Evolutionary conservation across 331 rosid species (phyloP), one percentile per base, ranked within the genome.

Genomic region (Telfairia occidentalis): DNA sequence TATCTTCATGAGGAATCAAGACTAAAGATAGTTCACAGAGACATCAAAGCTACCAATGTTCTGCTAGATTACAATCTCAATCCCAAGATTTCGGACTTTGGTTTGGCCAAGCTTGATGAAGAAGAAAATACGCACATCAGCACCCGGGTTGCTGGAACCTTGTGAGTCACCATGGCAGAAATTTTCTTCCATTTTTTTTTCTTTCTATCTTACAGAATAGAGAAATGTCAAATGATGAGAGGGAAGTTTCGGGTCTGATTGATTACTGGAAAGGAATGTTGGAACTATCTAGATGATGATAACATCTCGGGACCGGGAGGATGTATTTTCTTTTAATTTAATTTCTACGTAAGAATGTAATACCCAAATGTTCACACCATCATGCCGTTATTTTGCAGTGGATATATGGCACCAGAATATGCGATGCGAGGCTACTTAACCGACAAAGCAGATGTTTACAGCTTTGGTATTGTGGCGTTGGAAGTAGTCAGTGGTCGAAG

Each of bases 391-490:
- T 30, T 69, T 77, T 80, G 76, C 78, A 85, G 88, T 45, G 88
- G 88, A 40, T 85, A 85, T 65, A 85, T 85, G 88, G 86, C 86
- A 16, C 86, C 88, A 0, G 88, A 85, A 78, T 85, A 85, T 23
- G 86, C 88, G 2, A 54, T 85, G 48, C 81, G 86, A 78, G 88
- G 86, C 71, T 78, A 78, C 75, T 79, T 82, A 15, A 82, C 81
- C 4, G 81, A 82, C 77, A 85, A 85, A 75, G 86, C 86, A n/a
- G 88, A 85, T 40, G 84, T 85, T 48, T 85, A 85, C 53, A 82
- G 88, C 48, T 85, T 80, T 53, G 88, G 88, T 16, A 81, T 85
- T 13, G 88, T 85, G 77, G 84, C 79, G 46, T 76, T 85, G 65
- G 88, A 85, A 76, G 53, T 82, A 10, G 60, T 82, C 32, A 76